These are phyloP conservation scores for Suhomyces sp. DNA, from an alignment of 805 yeast species.

Conservation along the genomic window DNA sequence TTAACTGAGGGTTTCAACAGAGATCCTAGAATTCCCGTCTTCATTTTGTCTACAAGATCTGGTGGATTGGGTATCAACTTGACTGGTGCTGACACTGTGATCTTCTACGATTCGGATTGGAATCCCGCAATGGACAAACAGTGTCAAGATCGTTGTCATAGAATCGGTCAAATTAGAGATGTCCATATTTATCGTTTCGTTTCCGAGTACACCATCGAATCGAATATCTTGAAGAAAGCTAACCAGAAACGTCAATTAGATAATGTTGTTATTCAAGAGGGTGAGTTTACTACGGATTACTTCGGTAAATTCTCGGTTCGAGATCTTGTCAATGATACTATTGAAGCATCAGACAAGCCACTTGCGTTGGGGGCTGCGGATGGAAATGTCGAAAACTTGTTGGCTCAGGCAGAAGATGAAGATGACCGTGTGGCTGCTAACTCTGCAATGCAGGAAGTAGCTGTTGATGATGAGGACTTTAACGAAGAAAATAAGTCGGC, in stretches of 20 bases:
- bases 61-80: constrained; percentile 98
- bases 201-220: constrained; percentile 93
- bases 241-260: constrained; percentile 92
- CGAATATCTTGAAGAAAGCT: constrained; percentile 89
- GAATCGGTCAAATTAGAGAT: constrained; percentile 97
- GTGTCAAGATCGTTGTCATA: constrained; percentile 98
- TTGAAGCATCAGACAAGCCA: constrained; percentile 42
- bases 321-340: constrained; percentile 73
- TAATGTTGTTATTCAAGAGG: constrained; percentile 94
- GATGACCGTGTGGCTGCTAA: constrained; percentile 89
- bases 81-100: constrained; percentile 98
- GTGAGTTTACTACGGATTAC: constrained; percentile 97
- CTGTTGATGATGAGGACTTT: constrained; percentile 84
- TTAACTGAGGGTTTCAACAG: constrained; percentile 90
- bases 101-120: constrained; percentile 98
- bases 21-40: constrained; percentile 83
- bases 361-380: constrained; percentile 34
- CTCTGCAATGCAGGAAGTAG: constrained; percentile 81
- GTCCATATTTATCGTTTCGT: constrained; percentile 97
- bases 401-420: constrained; percentile 94
- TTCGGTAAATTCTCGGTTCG: constrained; percentile 83
- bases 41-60: constrained; percentile 90
- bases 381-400: constrained; percentile 50
- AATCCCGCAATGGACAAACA: constrained; percentile 99
- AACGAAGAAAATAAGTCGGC: constrained; percentile 43